A percentile compares a stretch with the other conserved stretches of the same genome.
Evolutionary conservation across 345 rosid species (phyloP).

Genomic region (Eucalyptus marginata): DNA sequence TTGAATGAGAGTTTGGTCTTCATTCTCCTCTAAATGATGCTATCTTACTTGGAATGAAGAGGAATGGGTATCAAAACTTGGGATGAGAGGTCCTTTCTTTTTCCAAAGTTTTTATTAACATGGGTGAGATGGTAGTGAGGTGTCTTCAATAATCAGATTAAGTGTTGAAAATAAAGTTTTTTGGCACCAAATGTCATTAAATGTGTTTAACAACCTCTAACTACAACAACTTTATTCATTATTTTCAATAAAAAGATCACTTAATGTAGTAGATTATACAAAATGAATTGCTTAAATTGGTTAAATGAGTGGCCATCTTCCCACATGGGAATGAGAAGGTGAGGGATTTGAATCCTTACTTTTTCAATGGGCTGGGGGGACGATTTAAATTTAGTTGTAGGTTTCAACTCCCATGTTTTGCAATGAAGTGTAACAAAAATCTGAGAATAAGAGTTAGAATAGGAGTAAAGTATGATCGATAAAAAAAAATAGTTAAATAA

Average conservation of each 20-base stretch:
- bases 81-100: not conserved
- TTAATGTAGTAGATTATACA: not conserved
- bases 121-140: not conserved
- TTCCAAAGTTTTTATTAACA: not conserved
- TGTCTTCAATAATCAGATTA: not conserved
- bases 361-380: fast-evolving
- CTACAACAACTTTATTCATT: not conserved
- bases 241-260: not conserved
- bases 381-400: too few relatives aligned
- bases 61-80: not conserved
- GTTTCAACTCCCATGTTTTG: not conserved
- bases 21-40: not conserved
- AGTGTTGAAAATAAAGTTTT: not conserved
- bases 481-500: not conserved
- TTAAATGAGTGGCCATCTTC: not conserved
- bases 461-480: fast-evolving
- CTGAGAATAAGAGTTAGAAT: fast-evolving
- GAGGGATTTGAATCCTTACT: fast-evolving
- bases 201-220: not conserved
- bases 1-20: not conserved
- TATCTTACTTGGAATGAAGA: not conserved
- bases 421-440: fast-evolving
- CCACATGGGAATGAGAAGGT: fast-evolving
- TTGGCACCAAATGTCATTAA: not conserved
- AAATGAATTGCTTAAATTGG: not conserved